Evolutionary conservation across 2,329 filamentous ascomycete genomes (phyloP).

Genomic region (Decorospora gaudefroyi): DNA sequence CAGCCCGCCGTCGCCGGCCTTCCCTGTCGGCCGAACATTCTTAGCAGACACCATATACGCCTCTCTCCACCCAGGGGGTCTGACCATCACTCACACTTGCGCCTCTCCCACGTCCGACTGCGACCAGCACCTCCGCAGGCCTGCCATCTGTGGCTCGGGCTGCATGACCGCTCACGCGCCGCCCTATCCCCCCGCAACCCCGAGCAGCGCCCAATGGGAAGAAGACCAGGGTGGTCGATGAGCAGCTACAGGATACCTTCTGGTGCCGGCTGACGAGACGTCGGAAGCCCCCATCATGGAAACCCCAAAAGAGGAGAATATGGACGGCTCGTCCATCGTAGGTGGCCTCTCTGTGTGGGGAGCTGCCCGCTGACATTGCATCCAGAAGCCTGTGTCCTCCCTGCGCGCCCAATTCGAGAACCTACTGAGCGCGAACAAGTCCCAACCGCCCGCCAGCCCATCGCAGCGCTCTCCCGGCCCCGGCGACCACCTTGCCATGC

Average conservation of each 20-base stretch:
- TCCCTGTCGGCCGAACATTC: conserved; percentile 35
- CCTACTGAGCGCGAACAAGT: conserved; percentile 57
- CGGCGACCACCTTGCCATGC: conserved; percentile 33
- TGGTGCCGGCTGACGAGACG: conserved; percentile 45
- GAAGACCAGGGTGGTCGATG: conserved; percentile 36
- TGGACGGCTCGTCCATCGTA: conserved; percentile 77
- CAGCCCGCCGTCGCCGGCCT: conserved; percentile 25
- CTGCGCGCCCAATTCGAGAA: conserved; percentile 81
- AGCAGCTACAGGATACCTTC: conserved; percentile 37
- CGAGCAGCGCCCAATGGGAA: conserved; percentile 40
- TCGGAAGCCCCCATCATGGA: conserved; percentile 44
- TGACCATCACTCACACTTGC: conserved; percentile 4
- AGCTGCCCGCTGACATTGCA: conserved; percentile 18
- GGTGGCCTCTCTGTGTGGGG: conserved; percentile 35
- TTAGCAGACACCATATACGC: conserved; percentile 32
- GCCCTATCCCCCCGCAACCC: conserved; percentile 18
- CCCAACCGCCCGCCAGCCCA: conserved; percentile 28
- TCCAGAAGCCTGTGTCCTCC: conserved; percentile 78
- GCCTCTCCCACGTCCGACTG: conserved; percentile 3
- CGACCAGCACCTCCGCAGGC: conserved; percentile 6
- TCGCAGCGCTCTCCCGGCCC: conserved; percentile 42
- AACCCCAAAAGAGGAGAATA: conserved; percentile 57
- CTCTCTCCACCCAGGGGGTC: conserved; percentile 22
- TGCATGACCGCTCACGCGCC: conserved; percentile 27
- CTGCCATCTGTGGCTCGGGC: conserved; percentile 9